These are phyloP conservation scores for Hortaea werneckii DNA, from an alignment of 2,329 filamentous ascomycete species.

Conservation along the genomic window DNA sequence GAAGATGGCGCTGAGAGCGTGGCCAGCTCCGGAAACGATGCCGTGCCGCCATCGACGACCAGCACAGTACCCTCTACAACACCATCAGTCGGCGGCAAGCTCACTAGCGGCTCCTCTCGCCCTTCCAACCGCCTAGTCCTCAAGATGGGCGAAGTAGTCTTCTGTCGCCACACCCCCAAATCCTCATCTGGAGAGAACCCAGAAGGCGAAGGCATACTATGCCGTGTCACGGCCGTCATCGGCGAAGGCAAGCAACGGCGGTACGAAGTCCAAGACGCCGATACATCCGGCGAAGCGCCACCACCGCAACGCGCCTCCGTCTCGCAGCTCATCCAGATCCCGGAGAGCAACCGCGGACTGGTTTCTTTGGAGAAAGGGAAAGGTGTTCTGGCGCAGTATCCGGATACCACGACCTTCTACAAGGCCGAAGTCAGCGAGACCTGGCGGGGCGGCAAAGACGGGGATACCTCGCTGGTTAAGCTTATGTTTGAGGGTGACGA, in stretches of 20 bases:
- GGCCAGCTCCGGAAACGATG: slow-evolving; percentile 31
- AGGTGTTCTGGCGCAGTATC: slow-evolving; percentile 41
- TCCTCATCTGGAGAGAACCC: slow-evolving; percentile 22
- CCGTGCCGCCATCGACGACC: slow-evolving; percentile 16
- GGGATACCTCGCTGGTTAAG: slow-evolving; percentile 27
- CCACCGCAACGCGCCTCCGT: slow-evolving; percentile 33
- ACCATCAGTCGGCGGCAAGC: slow-evolving; percentile 18
- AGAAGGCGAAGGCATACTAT: slow-evolving; percentile 44
- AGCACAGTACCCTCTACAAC: slow-evolving; percentile 4
- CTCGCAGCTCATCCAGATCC: slow-evolving; percentile 38
- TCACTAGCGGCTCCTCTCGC: slow-evolving; percentile 8
- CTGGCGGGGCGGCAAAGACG: slow-evolving; percentile 27
- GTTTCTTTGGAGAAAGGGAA: slow-evolving; percentile 32
- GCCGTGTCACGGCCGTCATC: slow-evolving; percentile 41
- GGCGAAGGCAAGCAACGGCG: slow-evolving; percentile 44
- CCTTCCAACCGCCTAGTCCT: slow-evolving; percentile 22
- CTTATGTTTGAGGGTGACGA: slow-evolving; percentile 41
- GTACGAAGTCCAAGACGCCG: slow-evolving; percentile 43
- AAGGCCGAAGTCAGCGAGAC: slow-evolving; percentile 38
- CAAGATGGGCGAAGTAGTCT: slow-evolving; percentile 37
- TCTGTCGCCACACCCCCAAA: slow-evolving; percentile 36
- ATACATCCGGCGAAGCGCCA: slow-evolving; percentile 24
- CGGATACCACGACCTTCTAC: slow-evolving; percentile 45
- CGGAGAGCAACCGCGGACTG: slow-evolving; percentile 30
- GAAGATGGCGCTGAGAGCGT: slow-evolving; percentile 38